Conservation (phyloP, 2,329 filamentous ascomycete genomes). For the Trichoderma breve region DNA sequence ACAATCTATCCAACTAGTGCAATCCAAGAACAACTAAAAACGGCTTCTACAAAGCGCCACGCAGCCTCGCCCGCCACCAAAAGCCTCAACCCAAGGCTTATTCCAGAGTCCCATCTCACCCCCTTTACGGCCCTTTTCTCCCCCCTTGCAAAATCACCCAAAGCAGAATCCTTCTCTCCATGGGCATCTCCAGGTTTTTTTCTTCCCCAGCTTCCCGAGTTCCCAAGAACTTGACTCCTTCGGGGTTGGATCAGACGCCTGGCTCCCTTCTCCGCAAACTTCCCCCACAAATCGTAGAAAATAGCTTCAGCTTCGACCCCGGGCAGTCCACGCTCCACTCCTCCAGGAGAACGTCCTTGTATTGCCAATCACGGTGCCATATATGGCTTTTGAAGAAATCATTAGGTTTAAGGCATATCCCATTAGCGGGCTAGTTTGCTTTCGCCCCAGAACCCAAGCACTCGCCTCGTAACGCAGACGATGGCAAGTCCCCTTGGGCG, state of each 20-base stretch:
- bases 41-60: neutral
- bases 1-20: neutral
- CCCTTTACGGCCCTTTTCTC: neutral
- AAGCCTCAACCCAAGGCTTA: neutral
- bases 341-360: neutral
- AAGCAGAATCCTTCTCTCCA: neutral
- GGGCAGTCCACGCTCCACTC: neutral
- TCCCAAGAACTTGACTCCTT: neutral
- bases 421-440: neutral
- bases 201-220: neutral
- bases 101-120: neutral
- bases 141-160: neutral
- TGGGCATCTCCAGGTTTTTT: neutral
- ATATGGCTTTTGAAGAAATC: neutral
- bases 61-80: neutral
- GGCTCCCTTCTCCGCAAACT: neutral
- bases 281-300: neutral
- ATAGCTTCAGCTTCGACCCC: neutral
- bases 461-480: neutral
- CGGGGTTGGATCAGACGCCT: neutral
- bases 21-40: neutral
- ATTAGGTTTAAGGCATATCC: neutral
- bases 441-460: neutral
- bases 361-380: neutral
- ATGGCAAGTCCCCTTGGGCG: neutral